A percentile compares a stretch with the other conserved stretches of the same genome.
Evolutionary conservation across 2,329 filamentous ascomycete genomes (phyloP).

Genomic region (Colletotrichum cordylinicola): DNA sequence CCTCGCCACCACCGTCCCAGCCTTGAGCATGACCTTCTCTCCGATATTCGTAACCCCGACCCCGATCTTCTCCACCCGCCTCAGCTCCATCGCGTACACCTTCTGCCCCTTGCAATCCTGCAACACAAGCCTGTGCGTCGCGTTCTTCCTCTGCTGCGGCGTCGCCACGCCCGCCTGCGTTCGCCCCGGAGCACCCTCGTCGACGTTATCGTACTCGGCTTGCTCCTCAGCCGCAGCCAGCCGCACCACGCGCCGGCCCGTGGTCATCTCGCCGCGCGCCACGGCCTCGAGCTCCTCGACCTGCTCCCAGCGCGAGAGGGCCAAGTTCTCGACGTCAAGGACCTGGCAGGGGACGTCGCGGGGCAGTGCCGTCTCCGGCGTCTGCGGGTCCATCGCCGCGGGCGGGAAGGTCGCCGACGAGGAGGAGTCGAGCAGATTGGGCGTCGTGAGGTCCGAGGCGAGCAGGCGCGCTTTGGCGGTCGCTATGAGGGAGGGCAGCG

Average conservation of each 20-base stretch:
- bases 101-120: conserved; percentile 79
- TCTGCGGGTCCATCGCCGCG: conserved; percentile 45
- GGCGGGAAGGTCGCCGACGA: conserved; percentile 53
- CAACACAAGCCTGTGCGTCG: conserved; percentile 80
- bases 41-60: conserved; percentile 75
- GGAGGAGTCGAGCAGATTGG: conserved; percentile 53
- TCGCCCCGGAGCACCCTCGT: conserved; percentile 24
- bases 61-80: conserved; percentile 67
- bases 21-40: conserved; percentile 77
- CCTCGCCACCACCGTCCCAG: conserved; percentile 70
- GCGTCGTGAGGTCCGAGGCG: conserved; percentile 74
- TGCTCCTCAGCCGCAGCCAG: conserved; percentile 58
- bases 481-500: conserved; percentile 74
- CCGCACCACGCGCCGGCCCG: conserved; percentile 83
- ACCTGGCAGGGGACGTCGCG: conserved; percentile 79
- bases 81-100: conserved; percentile 76
- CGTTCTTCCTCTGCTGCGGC: conserved; percentile 40
- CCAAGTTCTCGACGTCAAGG: conserved; percentile 84
- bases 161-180: not conserved
- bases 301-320: conserved; percentile 82
- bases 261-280: conserved; percentile 74
- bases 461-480: conserved; percentile 84
- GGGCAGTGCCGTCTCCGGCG: conserved; percentile 61
- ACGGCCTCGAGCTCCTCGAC: conserved; percentile 80
- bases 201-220: conserved; percentile 49